A percentile compares a stretch with the other conserved stretches of the same genome.
Evolutionary conservation across 306 rosid genomes (phyloP).

Genomic region (Styphnolobium japonicum): DNA sequence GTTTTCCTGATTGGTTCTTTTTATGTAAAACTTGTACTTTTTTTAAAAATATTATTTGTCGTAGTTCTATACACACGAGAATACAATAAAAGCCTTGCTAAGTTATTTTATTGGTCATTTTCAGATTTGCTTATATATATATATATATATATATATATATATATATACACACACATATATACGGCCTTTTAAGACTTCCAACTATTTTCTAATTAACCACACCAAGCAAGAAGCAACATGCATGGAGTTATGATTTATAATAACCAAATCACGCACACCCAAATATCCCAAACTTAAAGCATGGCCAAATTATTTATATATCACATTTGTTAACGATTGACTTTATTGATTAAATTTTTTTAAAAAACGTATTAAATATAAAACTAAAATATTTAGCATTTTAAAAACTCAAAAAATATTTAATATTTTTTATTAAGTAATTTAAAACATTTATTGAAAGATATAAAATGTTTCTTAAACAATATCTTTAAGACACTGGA

Average conservation of each 20-base stretch:
- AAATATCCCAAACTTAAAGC: background rate
- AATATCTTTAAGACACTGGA: too few species aligned
- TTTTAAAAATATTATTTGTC: background rate
- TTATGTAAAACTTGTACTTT: slow-evolving; percentile 35
- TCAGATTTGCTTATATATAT: background rate
- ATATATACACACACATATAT: too few species aligned
- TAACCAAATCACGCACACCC: background rate
- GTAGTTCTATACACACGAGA: background rate
- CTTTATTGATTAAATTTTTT: too few species aligned
- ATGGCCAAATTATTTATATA: too few species aligned
- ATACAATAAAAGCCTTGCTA: background rate
- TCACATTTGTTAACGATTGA: too few species aligned
- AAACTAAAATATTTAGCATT: too few species aligned
- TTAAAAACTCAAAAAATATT: too few species aligned
- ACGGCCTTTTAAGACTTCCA: background rate
- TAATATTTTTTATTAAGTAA: too few species aligned
- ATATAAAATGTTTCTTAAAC: too few species aligned
- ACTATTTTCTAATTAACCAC: background rate
- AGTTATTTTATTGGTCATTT: background rate
- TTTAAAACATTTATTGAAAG: too few species aligned
- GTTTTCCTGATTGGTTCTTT: slow-evolving; percentile 38
- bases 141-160: too few species aligned
- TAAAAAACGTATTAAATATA: too few species aligned
- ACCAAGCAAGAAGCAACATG: background rate
- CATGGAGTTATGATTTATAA: background rate